Evolutionary conservation across 306 rosid genomes (phyloP).

Genomic region (Dryas alaskensis): DNA sequence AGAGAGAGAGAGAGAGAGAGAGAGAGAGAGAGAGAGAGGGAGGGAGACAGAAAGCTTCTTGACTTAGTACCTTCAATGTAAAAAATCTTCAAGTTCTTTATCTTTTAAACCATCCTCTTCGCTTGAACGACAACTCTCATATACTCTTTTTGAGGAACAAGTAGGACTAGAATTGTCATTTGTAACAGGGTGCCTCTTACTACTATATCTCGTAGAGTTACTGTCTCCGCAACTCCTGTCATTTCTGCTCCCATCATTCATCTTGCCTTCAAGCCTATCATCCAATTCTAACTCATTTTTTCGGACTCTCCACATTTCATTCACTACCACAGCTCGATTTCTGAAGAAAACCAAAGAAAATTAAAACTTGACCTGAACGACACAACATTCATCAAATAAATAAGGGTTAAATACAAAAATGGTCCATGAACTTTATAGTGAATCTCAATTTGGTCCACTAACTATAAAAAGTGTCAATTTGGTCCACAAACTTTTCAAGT

Average conservation of each 20-base stretch:
- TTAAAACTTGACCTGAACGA: neutral
- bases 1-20: neutral
- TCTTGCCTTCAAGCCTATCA: constrained; percentile 42
- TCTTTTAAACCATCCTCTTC: constrained; percentile 57
- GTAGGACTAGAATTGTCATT: constrained; percentile 35
- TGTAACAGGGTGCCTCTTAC: constrained; percentile 19
- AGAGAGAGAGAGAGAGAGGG: too few relatives aligned
- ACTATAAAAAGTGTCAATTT: too few relatives aligned
- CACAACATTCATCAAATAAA: neutral
- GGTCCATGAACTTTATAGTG: too few relatives aligned
- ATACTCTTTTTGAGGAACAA: constrained; percentile 37
- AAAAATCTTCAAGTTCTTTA: constrained; percentile 77
- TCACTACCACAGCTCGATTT: constrained; percentile 74
- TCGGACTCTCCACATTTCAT: constrained; percentile 66
- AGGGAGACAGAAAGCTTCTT: too few relatives aligned
- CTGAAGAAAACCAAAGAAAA: constrained; percentile 24
- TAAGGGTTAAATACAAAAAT: neutral
- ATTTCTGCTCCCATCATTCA: constrained; percentile 32
- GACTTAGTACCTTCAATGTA: constrained; percentile 51
- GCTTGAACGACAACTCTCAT: constrained; percentile 31
- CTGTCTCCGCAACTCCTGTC: constrained; percentile 29
- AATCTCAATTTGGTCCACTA: too few relatives aligned
- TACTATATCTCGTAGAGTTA: constrained; percentile 23
- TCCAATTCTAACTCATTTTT: constrained; percentile 60
- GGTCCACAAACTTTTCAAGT: too few relatives aligned